phyloP scores from a whole-genome alignment of 768 basidiomycete species.

The Psilocybe tampanensis region DNA sequence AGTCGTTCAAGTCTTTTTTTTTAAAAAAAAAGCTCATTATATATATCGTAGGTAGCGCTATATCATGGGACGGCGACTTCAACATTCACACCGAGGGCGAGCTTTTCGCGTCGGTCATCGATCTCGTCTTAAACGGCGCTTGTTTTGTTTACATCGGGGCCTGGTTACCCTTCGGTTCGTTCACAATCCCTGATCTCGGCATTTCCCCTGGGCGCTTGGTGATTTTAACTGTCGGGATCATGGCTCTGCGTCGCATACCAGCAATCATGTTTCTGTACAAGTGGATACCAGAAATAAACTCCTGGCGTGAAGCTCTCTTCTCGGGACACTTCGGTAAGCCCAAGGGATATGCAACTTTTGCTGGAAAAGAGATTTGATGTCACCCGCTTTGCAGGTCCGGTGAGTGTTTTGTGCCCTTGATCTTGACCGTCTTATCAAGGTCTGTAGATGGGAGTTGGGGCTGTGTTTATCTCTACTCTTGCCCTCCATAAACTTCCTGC shows the following conservation, averaged over 20 bases:
- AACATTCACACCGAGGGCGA: constrained; percentile 82
- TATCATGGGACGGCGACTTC: constrained; percentile 91
- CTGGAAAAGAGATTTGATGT: neutral
- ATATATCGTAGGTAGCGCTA: constrained; percentile 81
- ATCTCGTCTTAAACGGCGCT: constrained; percentile 80
- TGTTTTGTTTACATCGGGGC: constrained; percentile 90
- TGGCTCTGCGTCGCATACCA: constrained; percentile 82
- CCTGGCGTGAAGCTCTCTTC: constrained; percentile 87
- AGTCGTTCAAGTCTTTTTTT: no score
- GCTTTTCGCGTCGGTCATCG: constrained; percentile 87
- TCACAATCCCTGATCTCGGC: constrained; percentile 57
- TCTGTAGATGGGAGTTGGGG: constrained; percentile 84
- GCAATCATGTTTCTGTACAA: constrained; percentile 73
- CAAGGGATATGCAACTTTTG: neutral
- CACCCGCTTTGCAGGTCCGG: constrained; percentile 45
- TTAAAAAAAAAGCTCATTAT: no score
- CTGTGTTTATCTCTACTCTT: constrained; percentile 84
- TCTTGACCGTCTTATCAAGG: neutral
- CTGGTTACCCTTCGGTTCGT: constrained; percentile 72
- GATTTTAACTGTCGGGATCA: constrained; percentile 64
- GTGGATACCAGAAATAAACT: constrained; percentile 85
- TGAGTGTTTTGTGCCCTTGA: constrained; percentile 29
- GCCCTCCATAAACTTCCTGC: constrained; percentile 63
- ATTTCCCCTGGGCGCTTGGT: constrained; percentile 73
- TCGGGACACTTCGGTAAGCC: constrained; percentile 83